Conservation (phyloP, 768 basidiomycete genomes). For the Trametes gibbosa region DNA sequence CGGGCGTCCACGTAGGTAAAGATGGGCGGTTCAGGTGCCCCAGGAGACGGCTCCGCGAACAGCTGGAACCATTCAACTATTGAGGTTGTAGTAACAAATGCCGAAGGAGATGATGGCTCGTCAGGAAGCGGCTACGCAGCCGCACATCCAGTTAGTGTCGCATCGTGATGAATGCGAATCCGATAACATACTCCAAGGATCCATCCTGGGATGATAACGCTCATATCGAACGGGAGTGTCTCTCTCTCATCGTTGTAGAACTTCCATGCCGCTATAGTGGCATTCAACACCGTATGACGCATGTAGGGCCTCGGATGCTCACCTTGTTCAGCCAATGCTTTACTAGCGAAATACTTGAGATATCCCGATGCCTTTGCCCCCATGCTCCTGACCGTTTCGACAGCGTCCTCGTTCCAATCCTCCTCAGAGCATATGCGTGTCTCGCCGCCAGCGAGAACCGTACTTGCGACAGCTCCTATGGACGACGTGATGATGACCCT, state of each 20-base stretch:
- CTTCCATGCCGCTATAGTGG: constrained; percentile 44
- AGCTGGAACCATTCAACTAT: not conserved
- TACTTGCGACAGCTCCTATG: constrained; percentile 38
- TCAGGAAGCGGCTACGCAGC: not conserved
- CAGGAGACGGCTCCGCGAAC: not conserved
- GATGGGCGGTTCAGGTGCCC: not conserved
- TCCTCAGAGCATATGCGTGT: constrained; percentile 41
- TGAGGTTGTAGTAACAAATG: not conserved
- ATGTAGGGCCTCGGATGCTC: not conserved
- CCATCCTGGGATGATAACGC: constrained; percentile 51
- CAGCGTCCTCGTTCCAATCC: constrained; percentile 59
- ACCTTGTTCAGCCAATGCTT: constrained; percentile 53
- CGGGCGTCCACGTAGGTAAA: constrained; percentile 34
- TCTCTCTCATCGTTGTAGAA: constrained; percentile 43
- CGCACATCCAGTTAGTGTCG: not conserved
- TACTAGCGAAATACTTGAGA: constrained; percentile 52
- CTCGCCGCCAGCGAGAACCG: constrained; percentile 17
- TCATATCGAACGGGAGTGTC: constrained; percentile 30
- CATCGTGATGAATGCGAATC: not conserved
- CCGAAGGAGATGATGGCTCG: not conserved
- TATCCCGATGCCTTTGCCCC: constrained; percentile 42
- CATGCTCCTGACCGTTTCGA: constrained; percentile 41
- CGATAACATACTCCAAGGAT: constrained; percentile 6
- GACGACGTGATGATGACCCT: constrained; percentile 66
- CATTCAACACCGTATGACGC: not conserved